Evolutionary conservation across 2,329 filamentous ascomycete species (phyloP), one percentile per base, ranked within the genome.

Genomic region (Exophiala phaeomuriformis): DNA sequence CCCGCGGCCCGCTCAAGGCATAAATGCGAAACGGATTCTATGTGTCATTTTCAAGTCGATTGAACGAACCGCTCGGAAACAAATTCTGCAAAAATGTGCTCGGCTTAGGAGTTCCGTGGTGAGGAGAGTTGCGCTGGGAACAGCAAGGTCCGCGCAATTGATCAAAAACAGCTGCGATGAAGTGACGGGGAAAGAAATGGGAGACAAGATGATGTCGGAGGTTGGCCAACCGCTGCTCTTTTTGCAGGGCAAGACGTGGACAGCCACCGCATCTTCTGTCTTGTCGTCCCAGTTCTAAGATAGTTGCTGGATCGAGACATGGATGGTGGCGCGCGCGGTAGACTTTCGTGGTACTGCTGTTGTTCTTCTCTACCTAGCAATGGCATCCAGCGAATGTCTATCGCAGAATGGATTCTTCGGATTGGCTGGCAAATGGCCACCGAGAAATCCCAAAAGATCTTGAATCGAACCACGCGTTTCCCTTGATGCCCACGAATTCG

Each of bases 1-100:
- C 90, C 67, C 84, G 85, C 66, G 88, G 86, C 69, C 78, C 81
- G 67, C 65, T 72, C 61, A 73, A 65, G 63, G 66, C 69, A 62
- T 75, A 74, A 65, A 46, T 45, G 6, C 33, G 66, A 39, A n/a
- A 19, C 19, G 30, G 40, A 19, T 30, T 52, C 39, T 35, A n/a
- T n/a, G 42, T 45, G 4, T 39, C 5, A 19, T 28, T 43, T 41
- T 40, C 12, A 53, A 44, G 37, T 49, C 51, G 30, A 19, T 47
- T 29, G 30, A 30, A 27, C 5, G 1, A 7, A 52, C 8, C 6
- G 32, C 32, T 35, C 12, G 42, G 28, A 45, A 9, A 27, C 12
- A 50, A 28, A 33, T 19, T 19, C 19, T 19, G 19, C 19, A 19
- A 19, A 19, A 19, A 19, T 19, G 4, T 35, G 12, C 35, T 48